Percentiles rank a stretch among this genome's conserved stretches.
phyloP scores from a whole-genome alignment of 306 rosid genomes.

The Gleditsia sinensis region DNA sequence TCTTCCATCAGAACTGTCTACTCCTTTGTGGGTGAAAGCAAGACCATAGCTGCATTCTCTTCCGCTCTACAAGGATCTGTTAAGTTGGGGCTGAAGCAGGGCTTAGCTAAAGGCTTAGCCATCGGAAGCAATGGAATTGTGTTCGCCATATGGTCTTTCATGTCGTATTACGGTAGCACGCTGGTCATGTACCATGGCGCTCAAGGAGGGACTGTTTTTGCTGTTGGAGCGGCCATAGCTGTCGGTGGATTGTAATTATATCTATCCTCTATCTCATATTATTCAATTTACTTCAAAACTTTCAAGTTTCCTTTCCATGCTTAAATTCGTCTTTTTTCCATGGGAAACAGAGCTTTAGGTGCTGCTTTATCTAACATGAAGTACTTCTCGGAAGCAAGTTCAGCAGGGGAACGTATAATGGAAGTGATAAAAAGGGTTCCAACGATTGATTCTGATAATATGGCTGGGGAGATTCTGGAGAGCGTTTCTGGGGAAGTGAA shows the following conservation, averaged over 20 bases:
- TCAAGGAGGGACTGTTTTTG: slow-evolving; percentile 73
- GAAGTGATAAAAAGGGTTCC: slow-evolving; percentile 73
- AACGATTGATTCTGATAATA: slow-evolving; percentile 62
- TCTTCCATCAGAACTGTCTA: slow-evolving; percentile 77
- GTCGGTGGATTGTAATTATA: slow-evolving; percentile 74
- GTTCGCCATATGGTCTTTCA: slow-evolving; percentile 76
- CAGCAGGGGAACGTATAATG: slow-evolving; percentile 66
- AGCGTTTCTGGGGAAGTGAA: slow-evolving; percentile 59
- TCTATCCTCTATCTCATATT: not conserved
- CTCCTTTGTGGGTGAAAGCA: slow-evolving; percentile 67
- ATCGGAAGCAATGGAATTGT: slow-evolving; percentile 75
- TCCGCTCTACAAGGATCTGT: slow-evolving; percentile 59
- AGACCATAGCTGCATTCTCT: slow-evolving; percentile 56
- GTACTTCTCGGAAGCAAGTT: slow-evolving; percentile 65
- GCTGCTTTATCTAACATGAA: slow-evolving; percentile 64
- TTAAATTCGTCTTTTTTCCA: no score
- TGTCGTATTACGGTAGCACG: slow-evolving; percentile 71
- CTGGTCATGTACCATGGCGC: slow-evolving; percentile 77
- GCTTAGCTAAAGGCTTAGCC: slow-evolving; percentile 77
- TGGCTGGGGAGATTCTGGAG: slow-evolving; percentile 52
- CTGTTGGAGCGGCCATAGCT: slow-evolving; percentile 66
- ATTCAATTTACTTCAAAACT: not conserved
- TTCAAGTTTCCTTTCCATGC: no score
- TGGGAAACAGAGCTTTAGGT: slow-evolving; percentile 57
- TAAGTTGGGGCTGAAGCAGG: slow-evolving; percentile 65